Base-by-base conservation (phyloP, 352 stramenopile species). In the Hyaloperonospora arabidopsidis region DNA sequence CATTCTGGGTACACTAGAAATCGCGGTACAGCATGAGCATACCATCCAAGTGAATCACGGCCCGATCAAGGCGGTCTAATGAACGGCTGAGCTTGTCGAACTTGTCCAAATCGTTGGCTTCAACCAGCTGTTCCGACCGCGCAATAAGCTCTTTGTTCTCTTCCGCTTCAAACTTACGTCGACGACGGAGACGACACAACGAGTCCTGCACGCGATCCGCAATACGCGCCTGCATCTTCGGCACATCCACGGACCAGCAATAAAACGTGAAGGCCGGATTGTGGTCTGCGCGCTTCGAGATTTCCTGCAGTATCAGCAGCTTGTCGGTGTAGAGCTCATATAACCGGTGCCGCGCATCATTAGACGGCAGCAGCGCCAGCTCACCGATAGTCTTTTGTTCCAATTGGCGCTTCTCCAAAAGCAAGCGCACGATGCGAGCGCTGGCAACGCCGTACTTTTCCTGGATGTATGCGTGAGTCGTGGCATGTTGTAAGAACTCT, bases 21-120 rank as follows among this genome's bases (percentile, higher is more conserved):
- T 94, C 79, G 36, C 83, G 79, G 59, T 88, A 92, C 12, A 94
- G 78, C 82, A 94, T 91, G 52, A 94, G 72, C 82, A 93, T 93
- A 44, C 68, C 70, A 62, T 94, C 84, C 34, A 94, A 63, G 45
- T 92, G 84, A 49, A 94, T 80, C 54, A 84, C 72, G 35, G 78
- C 76, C 48, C 84, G 82, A 64, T 94, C 84, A 38, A 92, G 69
- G 28, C 84, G 84, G 59, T 94, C 84, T 25, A 94, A 72, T 15
- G 82, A 78, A 38, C 81, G 82, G 48, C 84, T 92, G 32, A 94
- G 67, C 59, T 84, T 87, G 66, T 94, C 84, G 45, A 94, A 94
- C 53, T 89, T 89, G 53, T 83, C 80, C 17, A 92, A 57, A 62
- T 94, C 84, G 58, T 90, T 83, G 29, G 71, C 69, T 70, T 94